These are phyloP conservation scores for Acacia melanoxylon DNA, from an alignment of 306 rosid species.

Conservation along the genomic window DNA sequence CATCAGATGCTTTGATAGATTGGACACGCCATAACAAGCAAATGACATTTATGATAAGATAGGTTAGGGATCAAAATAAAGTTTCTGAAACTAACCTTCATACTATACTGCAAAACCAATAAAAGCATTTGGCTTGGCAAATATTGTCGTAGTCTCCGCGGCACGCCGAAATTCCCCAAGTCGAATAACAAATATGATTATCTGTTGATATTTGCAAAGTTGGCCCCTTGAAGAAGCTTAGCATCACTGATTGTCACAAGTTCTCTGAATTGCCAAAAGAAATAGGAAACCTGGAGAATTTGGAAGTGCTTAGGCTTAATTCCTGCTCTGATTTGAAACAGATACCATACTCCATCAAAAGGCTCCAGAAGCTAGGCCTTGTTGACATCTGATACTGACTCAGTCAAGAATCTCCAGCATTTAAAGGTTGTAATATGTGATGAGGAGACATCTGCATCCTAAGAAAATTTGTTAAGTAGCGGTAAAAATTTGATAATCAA, in stretches of 20 bases:
- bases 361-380: background rate
- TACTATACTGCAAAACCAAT: too few species aligned
- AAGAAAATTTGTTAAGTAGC: too few species aligned
- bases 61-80: too few species aligned
- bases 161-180: too few species aligned
- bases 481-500: too few species aligned
- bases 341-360: background rate
- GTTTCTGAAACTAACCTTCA: too few species aligned
- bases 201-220: background rate
- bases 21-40: too few species aligned
- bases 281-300: background rate
- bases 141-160: too few species aligned
- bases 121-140: too few species aligned
- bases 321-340: background rate
- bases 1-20: too few species aligned
- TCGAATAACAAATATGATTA: too few species aligned
- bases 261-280: background rate
- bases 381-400: background rate
- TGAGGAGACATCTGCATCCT: conserved; percentile 32
- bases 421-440: conserved; percentile 28
- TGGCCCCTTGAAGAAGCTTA: background rate
- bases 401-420: background rate
- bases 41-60: too few species aligned
- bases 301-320: background rate
- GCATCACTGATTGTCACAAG: background rate